These are phyloP conservation scores for Eutrema yunnanense DNA, from an alignment of 345 rosid genomes.

Conservation along the genomic window DNA sequence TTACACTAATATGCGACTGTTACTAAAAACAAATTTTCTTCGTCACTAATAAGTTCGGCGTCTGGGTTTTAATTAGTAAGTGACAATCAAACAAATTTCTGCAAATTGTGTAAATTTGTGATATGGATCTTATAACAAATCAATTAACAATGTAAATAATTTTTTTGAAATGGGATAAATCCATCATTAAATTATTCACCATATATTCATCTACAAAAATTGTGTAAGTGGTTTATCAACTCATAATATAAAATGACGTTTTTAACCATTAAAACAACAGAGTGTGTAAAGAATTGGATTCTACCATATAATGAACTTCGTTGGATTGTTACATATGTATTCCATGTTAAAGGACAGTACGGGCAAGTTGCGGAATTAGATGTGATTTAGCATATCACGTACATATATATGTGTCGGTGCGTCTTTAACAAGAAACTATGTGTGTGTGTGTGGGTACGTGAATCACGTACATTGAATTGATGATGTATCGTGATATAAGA, in stretches of 20 bases:
- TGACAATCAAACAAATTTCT: not conserved
- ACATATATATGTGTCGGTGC: constrained; percentile 12
- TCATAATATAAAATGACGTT: not conserved
- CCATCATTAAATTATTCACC: not conserved
- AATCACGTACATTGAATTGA: constrained; percentile 2
- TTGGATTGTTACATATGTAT: constrained; percentile 2
- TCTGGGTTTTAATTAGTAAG: not conserved
- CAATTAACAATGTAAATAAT: not conserved
- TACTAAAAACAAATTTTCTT: not conserved
- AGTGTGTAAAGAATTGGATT: constrained; percentile 13
- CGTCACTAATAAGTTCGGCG: not conserved
- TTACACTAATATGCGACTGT: not conserved
- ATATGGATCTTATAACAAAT: not conserved
- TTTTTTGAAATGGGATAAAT: not conserved
- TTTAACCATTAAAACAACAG: not conserved
- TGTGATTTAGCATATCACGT: constrained; percentile 9
- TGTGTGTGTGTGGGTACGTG: constrained; percentile 8
- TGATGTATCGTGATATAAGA: constrained; percentile 1
- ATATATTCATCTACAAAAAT: not conserved
- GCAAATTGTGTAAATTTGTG: not conserved
- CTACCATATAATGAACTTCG: not conserved
- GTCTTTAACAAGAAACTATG: not conserved
- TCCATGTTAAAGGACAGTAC: constrained; percentile 21
- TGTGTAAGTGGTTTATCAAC: not conserved
- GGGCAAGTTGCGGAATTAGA: constrained; percentile 13